phyloP scores from a whole-genome alignment of 306 rosid species.

The Hippophae gyantsensis region DNA sequence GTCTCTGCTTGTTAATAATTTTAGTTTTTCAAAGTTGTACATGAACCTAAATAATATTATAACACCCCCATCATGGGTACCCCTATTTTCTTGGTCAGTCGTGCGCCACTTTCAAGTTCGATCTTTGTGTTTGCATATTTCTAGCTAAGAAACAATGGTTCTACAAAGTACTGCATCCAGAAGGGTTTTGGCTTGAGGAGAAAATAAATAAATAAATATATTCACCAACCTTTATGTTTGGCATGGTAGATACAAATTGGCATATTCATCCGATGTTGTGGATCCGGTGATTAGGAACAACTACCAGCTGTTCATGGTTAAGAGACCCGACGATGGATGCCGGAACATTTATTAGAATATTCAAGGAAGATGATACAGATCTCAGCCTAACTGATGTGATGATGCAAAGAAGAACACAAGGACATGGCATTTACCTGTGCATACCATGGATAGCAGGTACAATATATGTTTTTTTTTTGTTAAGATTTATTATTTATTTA shows the following conservation, averaged over 20 bases:
- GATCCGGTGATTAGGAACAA: constrained; percentile 63
- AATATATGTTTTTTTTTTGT: too few species aligned
- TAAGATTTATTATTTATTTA: too few species aligned
- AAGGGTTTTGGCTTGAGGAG: too few species aligned
- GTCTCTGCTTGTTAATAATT: neutral
- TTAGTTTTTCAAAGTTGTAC: constrained; percentile 1
- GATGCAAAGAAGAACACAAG: constrained; percentile 91
- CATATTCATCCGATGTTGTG: constrained; percentile 58
- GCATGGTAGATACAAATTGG: constrained; percentile 64
- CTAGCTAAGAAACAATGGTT: too few species aligned
- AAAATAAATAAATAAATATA: too few species aligned
- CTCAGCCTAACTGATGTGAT: constrained; percentile 78
- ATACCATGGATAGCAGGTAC: constrained; percentile 27
- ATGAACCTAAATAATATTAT: neutral
- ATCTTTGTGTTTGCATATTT: too few species aligned
- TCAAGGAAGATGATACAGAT: constrained; percentile 64
- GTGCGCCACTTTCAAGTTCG: too few species aligned
- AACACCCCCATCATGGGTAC: too few species aligned
- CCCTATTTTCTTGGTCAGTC: too few species aligned
- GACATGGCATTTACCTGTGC: constrained; percentile 72
- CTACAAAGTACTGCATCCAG: too few species aligned
- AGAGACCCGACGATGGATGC: constrained; percentile 74
- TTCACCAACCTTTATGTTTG: constrained; percentile 11
- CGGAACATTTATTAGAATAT: constrained; percentile 65
- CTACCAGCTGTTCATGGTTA: constrained; percentile 79